Percentiles rank a stretch among this genome's conserved stretches.
These are phyloP conservation scores for Nepenthes mirabilis DNA, from an alignment of 148 eudicot genomes.

Conservation along the genomic window DNA sequence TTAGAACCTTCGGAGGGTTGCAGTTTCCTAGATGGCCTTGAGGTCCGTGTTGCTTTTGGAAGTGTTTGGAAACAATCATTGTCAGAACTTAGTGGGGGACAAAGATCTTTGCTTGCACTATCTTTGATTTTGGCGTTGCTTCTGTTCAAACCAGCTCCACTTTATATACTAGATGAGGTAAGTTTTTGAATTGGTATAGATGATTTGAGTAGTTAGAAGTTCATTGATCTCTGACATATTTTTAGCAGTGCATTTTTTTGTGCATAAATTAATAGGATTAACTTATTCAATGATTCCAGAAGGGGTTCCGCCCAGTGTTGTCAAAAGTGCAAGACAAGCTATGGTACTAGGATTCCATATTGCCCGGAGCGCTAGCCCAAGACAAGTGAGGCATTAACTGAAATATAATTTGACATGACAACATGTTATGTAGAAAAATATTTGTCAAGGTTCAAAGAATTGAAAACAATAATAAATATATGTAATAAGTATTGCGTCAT, in stretches of 20 bases:
- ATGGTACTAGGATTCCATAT: too few species aligned
- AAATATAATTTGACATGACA: too few species aligned
- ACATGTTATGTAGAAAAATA: too few species aligned
- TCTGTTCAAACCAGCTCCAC: conserved; percentile 96
- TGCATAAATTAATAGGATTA: too few species aligned
- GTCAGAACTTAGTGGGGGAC: conserved; percentile 97
- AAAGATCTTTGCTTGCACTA: conserved; percentile 86
- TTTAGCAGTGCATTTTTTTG: neutral
- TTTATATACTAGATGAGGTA: conserved; percentile 96
- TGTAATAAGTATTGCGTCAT: too few species aligned
- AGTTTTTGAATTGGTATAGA: neutral
- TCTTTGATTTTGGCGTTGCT: conserved; percentile 89
- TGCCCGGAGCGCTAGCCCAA: too few species aligned
- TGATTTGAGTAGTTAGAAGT: neutral
- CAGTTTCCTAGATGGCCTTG: conserved; percentile 91
- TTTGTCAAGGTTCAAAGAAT: too few species aligned
- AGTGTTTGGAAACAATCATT: conserved; percentile 97
- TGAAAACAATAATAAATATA: too few species aligned
- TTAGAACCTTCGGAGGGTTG: conserved; percentile 93
- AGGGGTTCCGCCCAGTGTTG: too few species aligned
- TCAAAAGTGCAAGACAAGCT: too few species aligned
- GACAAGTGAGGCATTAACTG: too few species aligned
- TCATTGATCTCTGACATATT: neutral
- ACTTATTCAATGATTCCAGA: too few species aligned
- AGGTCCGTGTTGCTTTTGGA: conserved; percentile 98